These are phyloP conservation scores for Ballota nigra DNA, from an alignment of 257 asterid genomes.

Conservation along the genomic window DNA sequence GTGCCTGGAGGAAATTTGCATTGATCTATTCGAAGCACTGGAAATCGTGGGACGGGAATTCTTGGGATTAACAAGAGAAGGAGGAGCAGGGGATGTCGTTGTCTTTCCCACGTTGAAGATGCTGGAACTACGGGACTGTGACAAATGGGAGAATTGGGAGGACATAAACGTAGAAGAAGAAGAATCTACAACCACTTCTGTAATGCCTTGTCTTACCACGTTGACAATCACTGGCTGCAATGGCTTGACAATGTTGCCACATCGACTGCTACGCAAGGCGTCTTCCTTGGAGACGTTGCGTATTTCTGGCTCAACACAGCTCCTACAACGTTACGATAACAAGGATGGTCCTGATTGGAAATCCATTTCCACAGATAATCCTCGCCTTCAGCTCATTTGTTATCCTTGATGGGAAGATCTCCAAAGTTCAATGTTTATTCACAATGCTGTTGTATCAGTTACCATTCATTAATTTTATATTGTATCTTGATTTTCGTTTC, in stretches of 20 bases:
- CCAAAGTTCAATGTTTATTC: too few species aligned
- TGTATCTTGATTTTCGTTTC: too few species aligned
- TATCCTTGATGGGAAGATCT: too few species aligned
- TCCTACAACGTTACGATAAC: too few species aligned
- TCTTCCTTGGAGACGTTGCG: not conserved
- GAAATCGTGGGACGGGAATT: slow-evolving; percentile 23
- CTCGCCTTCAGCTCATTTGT: not conserved
- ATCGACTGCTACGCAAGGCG: not conserved
- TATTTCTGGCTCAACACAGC: not conserved
- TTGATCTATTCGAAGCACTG: not conserved
- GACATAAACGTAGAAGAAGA: slow-evolving; percentile 3
- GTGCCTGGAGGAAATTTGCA: slow-evolving; percentile 16
- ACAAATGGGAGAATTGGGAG: slow-evolving; percentile 25
- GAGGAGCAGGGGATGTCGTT: not conserved
- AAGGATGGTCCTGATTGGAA: too few species aligned
- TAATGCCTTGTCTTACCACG: not conserved
- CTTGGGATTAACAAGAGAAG: slow-evolving; percentile 7
- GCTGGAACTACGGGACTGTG: not conserved
- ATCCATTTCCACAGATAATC: not conserved
- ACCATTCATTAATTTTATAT: too few species aligned
- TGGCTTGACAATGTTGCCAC: not conserved
- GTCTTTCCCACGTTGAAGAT: slow-evolving; percentile 25
- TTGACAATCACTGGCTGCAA: not conserved
- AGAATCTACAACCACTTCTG: not conserved
- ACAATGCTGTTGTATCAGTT: too few species aligned